Base-by-base conservation (phyloP, 176 grass and related monocot genomes). In the Eremochloa ophiuroides region DNA sequence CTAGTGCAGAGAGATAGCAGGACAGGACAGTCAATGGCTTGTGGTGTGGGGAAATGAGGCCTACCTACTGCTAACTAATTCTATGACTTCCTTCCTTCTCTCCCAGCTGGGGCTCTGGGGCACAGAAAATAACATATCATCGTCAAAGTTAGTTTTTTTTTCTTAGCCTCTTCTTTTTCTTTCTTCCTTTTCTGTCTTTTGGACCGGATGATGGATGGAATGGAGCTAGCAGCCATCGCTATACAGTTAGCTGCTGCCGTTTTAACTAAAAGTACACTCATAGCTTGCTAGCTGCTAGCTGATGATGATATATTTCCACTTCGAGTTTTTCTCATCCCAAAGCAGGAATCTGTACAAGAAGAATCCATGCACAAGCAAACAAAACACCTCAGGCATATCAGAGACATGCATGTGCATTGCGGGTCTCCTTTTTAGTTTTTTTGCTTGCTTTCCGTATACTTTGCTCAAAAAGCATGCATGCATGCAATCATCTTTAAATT, bases 31-130 rank as follows among this genome's bases (percentile, higher is more conserved):
- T 84, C 87, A 93, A 86, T 90, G 42, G 58, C 85, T 90, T 93
- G 88, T 76, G 66, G 68, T 30, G 83, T 79, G 47, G 69, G 85
- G 73, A 85, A 79, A 72, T 22, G 85, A 75, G 50, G 44, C 69
- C 77, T 88, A 93, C 91, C 88, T 93, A 93, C 83, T 80, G 46
- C 73, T 93, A 93, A 90, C 88, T 90, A 93, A 93, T 75, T 88
- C 6, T 38, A 67, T 70, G 88, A 93, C 88, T 56, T 22, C 39
- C 8, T 22, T 10, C 20, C 7, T 23, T 9, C 0, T 51, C 17
- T 53, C 7, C 6, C 37, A 7, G 4, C 6, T 38, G 37, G 37
- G 50, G 50, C 2, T 2, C 18, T 51, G 0, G 48, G 34, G 34
- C 34, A 55, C 17, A 2, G 8, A 9, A 1, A 1, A 35, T 35